Conservation (phyloP, 345 rosid genomes). For the Excoecaria cochinchinensis region DNA sequence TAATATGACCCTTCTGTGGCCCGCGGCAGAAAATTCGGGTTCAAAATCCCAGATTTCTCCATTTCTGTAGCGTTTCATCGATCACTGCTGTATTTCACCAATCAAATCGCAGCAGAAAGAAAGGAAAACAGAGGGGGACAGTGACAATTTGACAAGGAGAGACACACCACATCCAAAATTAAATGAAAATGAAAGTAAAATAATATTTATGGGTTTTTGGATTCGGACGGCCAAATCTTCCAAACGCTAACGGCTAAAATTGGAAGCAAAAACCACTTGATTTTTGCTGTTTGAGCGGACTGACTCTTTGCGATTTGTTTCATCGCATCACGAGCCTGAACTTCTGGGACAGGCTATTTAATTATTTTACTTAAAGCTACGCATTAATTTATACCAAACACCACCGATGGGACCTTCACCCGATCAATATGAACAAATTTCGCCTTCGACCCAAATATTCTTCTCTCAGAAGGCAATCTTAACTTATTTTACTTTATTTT, state of each 20-base stretch:
- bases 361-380: no score
- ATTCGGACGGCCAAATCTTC: slow-evolving; percentile 1
- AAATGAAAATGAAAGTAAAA: neutral
- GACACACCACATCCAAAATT: neutral
- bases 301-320: no score
- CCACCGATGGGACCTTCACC: no score
- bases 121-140: neutral
- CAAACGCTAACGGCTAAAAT: neutral
- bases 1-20: slow-evolving; percentile 40
- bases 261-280: no score
- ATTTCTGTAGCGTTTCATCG: slow-evolving; percentile 61
- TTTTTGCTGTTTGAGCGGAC: no score
- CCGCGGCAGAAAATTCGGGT: slow-evolving; percentile 25
- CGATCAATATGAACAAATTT: no score
- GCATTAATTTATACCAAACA: no score
- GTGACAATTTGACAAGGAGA: slow-evolving; percentile 1
- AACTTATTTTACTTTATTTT: no score
- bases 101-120: neutral
- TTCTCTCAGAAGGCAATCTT: no score
- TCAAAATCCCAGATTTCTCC: slow-evolving; percentile 72
- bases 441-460: no score
- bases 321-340: no score
- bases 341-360: no score
- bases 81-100: neutral
- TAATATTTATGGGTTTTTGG: neutral